Evolutionary conservation across 495 filamentous ascomycete genomes (phyloP), one percentile per base, ranked within the genome.

Genomic region (Penicillium nucicola): DNA sequence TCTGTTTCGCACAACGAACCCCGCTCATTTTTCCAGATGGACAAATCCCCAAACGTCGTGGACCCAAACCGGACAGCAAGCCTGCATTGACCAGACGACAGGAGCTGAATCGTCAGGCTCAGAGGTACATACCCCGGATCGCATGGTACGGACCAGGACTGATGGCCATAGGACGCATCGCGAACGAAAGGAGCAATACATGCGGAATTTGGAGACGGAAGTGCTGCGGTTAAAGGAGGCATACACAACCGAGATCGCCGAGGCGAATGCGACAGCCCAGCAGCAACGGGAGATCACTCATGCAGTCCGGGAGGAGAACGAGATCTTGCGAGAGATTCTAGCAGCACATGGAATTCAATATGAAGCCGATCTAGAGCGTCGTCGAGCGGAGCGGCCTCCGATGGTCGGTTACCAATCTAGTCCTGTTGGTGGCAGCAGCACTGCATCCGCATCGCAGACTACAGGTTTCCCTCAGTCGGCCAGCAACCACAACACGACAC

Each of bases 31-130:
- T 14, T 37, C 4, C 63, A 85, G 92, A 95, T 79, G 92, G 92
- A 13, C 84, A 93, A 57, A 77, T 87, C 18, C 84, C 89, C 4
- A 98, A 98, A 70, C 82, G 88, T 48, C 81, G 93, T 60, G 93
- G 93, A 2, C 93, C 93, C 0, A 98, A 98, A 59, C 93, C 93
- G 20, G 93, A 97, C 66, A 95, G 89, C 72, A 96, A 96, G 59
- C 93, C 93, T 4, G 90, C 93, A 40, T 69, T 95, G 56, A 98
- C 92, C n/a, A 77, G 92, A 33, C 80, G 92, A 40, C 93, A 98
- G 61, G 93, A 98, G 62, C 70, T 97, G 40, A 98, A 98, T 64
- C 82, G 93, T 46, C 92, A 97, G 72, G 93, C 93, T 22, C 93
- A 98, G 68, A 85, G 92, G 92, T 93, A 83, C 15, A 30, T 13